phyloP scores from a whole-genome alignment of 2,329 filamentous ascomycete genomes.

The Fusarium sp. region DNA sequence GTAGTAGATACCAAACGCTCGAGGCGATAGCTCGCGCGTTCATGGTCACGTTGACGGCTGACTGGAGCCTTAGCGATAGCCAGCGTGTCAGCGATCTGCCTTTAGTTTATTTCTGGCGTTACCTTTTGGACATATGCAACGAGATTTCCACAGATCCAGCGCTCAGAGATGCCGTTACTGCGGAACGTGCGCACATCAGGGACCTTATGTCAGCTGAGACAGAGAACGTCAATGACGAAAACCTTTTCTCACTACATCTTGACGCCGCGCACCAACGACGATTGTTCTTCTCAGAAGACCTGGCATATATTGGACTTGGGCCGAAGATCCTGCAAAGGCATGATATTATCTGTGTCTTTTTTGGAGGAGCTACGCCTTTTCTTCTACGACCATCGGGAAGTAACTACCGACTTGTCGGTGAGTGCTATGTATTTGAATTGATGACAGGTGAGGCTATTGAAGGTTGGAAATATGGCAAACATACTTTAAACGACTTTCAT shows the following conservation, averaged over 20 bases:
- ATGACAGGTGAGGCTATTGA: background rate
- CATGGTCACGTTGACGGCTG: background rate
- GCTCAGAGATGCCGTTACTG: rapidly evolving
- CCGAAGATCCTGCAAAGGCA: background rate
- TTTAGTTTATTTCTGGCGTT: background rate
- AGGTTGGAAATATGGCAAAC: rapidly evolving
- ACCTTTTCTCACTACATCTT: background rate
- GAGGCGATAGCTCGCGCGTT: background rate
- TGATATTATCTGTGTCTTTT: background rate
- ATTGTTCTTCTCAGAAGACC: background rate
- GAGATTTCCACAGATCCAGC: background rate
- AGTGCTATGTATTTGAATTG: background rate
- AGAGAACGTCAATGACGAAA: rapidly evolving
- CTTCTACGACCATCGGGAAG: background rate
- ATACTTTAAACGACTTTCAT: rapidly evolving
- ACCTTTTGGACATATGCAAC: background rate
- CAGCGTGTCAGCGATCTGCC: background rate
- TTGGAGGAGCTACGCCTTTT: background rate
- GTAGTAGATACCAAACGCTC: background rate
- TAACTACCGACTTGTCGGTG: background rate
- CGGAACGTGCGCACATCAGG: background rate
- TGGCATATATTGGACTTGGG: background rate
- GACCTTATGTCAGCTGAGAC: rapidly evolving
- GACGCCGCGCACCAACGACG: background rate
- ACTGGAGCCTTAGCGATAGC: background rate